Evolutionary conservation across 106 monocot species (phyloP).

Genomic region (Platanthera guangdongensis): DNA sequence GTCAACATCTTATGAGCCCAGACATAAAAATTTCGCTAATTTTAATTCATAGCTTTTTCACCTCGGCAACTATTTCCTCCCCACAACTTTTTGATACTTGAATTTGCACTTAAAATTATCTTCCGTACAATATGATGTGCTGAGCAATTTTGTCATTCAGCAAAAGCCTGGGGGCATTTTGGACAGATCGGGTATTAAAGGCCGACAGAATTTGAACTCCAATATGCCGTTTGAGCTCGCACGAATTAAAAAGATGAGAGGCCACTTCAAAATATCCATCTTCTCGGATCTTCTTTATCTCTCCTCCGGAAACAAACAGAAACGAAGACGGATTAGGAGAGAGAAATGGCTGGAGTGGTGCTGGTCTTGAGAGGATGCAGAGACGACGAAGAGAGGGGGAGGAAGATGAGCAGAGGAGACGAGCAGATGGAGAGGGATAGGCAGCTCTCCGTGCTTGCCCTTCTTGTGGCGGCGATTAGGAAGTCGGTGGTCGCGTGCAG

Average conservation of each 20-base stretch:
- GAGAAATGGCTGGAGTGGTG: constrained; percentile 44
- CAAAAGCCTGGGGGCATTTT: too few species aligned
- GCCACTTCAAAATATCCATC: neutral
- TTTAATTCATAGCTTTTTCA: too few species aligned
- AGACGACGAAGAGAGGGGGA: constrained; percentile 19
- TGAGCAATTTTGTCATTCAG: too few species aligned
- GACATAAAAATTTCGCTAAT: too few species aligned
- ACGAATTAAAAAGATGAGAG: too few species aligned
- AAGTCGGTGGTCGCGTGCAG: constrained; percentile 12
- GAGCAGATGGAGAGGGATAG: constrained; percentile 20
- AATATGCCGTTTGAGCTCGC: neutral
- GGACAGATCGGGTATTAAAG: neutral
- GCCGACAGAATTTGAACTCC: neutral
- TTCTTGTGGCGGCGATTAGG: constrained; percentile 9
- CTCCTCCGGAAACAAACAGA: neutral
- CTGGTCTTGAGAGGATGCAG: constrained; percentile 37
- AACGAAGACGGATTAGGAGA: neutral
- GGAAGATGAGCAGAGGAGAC: constrained; percentile 16
- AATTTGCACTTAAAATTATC: too few species aligned
- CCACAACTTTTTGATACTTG: too few species aligned
- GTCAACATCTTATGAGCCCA: too few species aligned
- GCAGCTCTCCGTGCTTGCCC: constrained; percentile 6
- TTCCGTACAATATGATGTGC: too few species aligned
- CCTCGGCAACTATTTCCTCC: too few species aligned
- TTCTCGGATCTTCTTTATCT: neutral